phyloP scores from a whole-genome alignment of 148 eudicot genomes.

The Rhododendron kiyosumense region DNA sequence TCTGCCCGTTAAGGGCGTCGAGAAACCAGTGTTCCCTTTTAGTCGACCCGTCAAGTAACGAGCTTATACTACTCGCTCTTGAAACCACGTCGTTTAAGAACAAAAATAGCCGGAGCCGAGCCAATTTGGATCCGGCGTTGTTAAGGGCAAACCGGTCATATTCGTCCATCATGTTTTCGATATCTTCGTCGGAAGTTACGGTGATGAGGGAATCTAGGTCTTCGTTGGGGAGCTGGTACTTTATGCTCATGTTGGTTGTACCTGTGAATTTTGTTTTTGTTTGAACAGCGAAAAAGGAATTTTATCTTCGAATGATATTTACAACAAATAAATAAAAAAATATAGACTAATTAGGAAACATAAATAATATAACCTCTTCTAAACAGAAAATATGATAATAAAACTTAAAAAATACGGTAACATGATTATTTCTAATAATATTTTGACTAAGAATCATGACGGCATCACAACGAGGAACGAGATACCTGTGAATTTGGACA shows the following conservation, averaged over 20 bases:
- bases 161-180: slow-evolving; percentile 96
- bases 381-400: too few relatives aligned
- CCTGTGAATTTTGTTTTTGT: slow-evolving; percentile 22
- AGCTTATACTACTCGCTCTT: slow-evolving; percentile 48
- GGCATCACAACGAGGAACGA: neutral
- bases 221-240: slow-evolving; percentile 91
- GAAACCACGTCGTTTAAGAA: slow-evolving; percentile 41
- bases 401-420: too few relatives aligned
- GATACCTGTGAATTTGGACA: slow-evolving; percentile 38
- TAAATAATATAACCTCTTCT: too few relatives aligned
- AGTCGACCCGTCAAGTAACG: slow-evolving; percentile 75
- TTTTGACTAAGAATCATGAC: neutral
- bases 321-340: too few relatives aligned
- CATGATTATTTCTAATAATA: too few relatives aligned
- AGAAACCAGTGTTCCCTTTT: slow-evolving; percentile 86
- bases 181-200: slow-evolving; percentile 71
- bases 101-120: slow-evolving; percentile 67
- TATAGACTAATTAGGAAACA: too few relatives aligned
- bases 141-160: slow-evolving; percentile 47
- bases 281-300: too few relatives aligned
- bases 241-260: slow-evolving; percentile 38
- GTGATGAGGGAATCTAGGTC: slow-evolving; percentile 89
- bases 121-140: slow-evolving; percentile 6
- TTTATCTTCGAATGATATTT: too few relatives aligned
- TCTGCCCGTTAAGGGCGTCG: slow-evolving; percentile 76